Evolutionary conservation across 768 basidiomycete species (phyloP).

Genomic region (Kwoniella sp.): DNA sequence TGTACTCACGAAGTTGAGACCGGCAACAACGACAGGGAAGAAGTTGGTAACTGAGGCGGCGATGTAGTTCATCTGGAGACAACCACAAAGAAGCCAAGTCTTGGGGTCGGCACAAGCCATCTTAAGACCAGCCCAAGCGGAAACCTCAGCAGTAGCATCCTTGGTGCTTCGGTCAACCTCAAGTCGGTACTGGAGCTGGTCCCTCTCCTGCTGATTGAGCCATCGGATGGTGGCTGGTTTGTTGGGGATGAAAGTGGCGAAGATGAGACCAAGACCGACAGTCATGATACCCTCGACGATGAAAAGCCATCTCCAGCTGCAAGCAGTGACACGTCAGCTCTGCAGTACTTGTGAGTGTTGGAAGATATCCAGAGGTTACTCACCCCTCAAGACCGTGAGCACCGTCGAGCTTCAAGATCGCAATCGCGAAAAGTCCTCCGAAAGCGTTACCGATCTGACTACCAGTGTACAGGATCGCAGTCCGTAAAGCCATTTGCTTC

Average conservation of each 20-base stretch:
- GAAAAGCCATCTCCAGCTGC: constrained; percentile 42
- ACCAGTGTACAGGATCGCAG: constrained; percentile 46
- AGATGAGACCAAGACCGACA: constrained; percentile 21
- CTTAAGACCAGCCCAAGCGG: constrained; percentile 34
- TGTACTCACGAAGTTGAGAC: constrained; percentile 36
- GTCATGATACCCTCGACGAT: constrained; percentile 29
- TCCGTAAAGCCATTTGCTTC: constrained; percentile 43
- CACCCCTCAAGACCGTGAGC: constrained; percentile 46
- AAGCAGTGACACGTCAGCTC: background rate
- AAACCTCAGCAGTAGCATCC: constrained; percentile 41
- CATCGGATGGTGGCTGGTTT: constrained; percentile 79
- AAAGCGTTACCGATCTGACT: constrained; percentile 49
- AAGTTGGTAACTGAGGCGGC: constrained; percentile 52
- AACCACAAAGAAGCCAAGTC: constrained; percentile 33
- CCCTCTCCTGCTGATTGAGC: constrained; percentile 55
- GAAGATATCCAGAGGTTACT: constrained; percentile 15
- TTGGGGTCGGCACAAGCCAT: constrained; percentile 48
- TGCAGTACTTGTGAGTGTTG: background rate
- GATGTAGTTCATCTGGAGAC: constrained; percentile 32
- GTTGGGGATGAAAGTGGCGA: constrained; percentile 62
- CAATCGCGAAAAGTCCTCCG: constrained; percentile 50
- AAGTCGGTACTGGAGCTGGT: constrained; percentile 41
- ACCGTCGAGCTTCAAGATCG: constrained; percentile 45
- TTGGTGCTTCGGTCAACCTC: constrained; percentile 45
- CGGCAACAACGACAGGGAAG: constrained; percentile 46